Conservation (phyloP, 2,329 filamentous ascomycete species). For the Arthroderma sp. region DNA sequence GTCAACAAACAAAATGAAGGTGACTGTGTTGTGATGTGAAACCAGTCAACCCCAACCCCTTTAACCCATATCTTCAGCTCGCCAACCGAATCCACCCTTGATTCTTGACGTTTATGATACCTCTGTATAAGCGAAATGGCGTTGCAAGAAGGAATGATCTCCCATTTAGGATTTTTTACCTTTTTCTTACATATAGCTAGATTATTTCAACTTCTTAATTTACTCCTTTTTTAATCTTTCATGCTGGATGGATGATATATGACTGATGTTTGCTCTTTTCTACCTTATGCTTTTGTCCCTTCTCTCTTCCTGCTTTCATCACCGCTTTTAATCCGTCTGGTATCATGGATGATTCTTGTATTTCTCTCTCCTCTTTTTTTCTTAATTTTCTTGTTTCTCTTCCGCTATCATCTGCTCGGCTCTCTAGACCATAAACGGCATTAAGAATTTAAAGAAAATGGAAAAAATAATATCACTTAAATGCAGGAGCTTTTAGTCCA, state of each 20-base stretch:
- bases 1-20: constrained; percentile 75
- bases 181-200: constrained; percentile 1
- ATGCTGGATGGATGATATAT: not conserved
- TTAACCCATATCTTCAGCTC: constrained; percentile 1
- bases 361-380: not conserved
- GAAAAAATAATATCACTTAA: too few relatives aligned
- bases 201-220: not conserved
- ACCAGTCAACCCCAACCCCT: constrained; percentile 3
- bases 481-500: too few relatives aligned
- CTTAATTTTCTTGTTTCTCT: not conserved
- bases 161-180: constrained; percentile 1
- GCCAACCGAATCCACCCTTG: not conserved
- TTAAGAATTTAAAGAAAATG: too few relatives aligned
- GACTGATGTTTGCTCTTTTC: not conserved
- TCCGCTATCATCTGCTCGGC: too few relatives aligned
- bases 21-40: constrained; percentile 74
- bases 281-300: not conserved
- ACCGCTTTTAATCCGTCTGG: not conserved
- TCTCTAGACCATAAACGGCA: too few relatives aligned
- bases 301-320: not conserved
- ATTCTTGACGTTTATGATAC: not conserved
- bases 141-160: not conserved
- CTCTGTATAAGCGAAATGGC: not conserved
- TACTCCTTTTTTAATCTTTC: not conserved
- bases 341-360: too few relatives aligned